phyloP scores from a whole-genome alignment of 2,329 filamentous ascomycete genomes.

The Penicillium sp. region DNA sequence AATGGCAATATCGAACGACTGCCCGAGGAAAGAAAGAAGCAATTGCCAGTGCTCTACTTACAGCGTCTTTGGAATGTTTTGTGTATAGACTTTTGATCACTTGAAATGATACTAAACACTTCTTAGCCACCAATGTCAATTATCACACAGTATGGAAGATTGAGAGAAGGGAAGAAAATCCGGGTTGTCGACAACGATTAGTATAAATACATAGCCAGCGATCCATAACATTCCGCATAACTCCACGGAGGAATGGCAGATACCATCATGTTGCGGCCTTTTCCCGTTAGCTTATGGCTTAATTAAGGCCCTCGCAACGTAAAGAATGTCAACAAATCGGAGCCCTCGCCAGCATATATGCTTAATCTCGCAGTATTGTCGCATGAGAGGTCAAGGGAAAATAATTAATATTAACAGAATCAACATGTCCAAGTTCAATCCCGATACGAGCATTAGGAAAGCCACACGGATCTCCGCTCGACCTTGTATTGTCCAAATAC shows the following conservation, averaged over 20 bases:
- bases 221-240: slow-evolving; percentile 13
- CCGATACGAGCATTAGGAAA: too few relatives aligned
- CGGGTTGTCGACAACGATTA: background rate
- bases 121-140: slow-evolving; percentile 13
- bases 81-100: background rate
- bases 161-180: background rate
- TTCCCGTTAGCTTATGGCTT: background rate
- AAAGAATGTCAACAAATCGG: slow-evolving; percentile 16
- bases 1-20: background rate
- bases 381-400: rapidly evolving
- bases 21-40: background rate
- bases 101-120: slow-evolving; percentile 6
- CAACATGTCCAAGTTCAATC: background rate
- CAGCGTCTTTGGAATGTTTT: background rate
- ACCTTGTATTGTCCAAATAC: too few relatives aligned
- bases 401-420: too few relatives aligned
- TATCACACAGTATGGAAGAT: background rate
- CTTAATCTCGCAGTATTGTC: background rate
- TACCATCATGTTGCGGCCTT: slow-evolving; percentile 11
- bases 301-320: slow-evolving; percentile 14
- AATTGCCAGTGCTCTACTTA: background rate
- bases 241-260: slow-evolving; percentile 17
- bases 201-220: slow-evolving; percentile 13
- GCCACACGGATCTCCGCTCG: too few relatives aligned
- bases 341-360: background rate